These are phyloP conservation scores for Zychaea mexicana DNA, from an alignment of 371 early-diverging fungal species.

Conservation along the genomic window DNA sequence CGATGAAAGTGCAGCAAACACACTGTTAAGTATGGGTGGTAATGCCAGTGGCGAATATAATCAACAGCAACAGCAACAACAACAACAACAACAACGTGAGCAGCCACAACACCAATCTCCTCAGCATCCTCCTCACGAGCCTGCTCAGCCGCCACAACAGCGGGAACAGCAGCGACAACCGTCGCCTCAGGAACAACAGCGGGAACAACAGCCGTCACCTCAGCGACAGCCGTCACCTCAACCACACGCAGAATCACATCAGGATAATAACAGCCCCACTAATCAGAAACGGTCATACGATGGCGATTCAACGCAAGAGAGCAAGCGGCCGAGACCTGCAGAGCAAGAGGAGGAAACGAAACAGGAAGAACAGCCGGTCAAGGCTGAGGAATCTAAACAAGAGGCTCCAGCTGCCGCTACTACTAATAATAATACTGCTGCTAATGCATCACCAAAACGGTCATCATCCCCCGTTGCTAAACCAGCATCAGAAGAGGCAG, in stretches of 20 bases:
- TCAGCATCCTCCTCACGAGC: not conserved
- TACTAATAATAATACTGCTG: not conserved
- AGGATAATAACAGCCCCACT: not conserved
- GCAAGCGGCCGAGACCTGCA: not conserved
- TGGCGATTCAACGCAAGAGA: not conserved
- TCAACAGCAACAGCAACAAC: conserved; percentile 14
- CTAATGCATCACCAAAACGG: not conserved
- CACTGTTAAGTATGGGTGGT: conserved; percentile 25
- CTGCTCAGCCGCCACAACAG: not conserved
- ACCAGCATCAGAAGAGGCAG: not conserved
- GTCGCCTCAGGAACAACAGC: not conserved
- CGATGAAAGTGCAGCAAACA: conserved; percentile 24
- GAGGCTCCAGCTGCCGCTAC: not conserved
- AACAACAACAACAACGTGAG: conserved; percentile 12
- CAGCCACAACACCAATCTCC: not conserved
- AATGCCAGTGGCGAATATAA: conserved; percentile 1
- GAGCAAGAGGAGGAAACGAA: not conserved
- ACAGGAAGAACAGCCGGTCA: not conserved
- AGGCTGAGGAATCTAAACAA: not conserved
- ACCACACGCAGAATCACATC: too few species aligned
- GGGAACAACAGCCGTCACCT: not conserved
- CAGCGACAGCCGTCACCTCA: not conserved
- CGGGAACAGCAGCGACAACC: not conserved
- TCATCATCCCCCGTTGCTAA: not conserved
- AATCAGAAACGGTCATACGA: not conserved